Evolutionary conservation across 1,284 basidiomycete genomes (phyloP).

Genomic region (Tilletiopsis washingtonensis): DNA sequence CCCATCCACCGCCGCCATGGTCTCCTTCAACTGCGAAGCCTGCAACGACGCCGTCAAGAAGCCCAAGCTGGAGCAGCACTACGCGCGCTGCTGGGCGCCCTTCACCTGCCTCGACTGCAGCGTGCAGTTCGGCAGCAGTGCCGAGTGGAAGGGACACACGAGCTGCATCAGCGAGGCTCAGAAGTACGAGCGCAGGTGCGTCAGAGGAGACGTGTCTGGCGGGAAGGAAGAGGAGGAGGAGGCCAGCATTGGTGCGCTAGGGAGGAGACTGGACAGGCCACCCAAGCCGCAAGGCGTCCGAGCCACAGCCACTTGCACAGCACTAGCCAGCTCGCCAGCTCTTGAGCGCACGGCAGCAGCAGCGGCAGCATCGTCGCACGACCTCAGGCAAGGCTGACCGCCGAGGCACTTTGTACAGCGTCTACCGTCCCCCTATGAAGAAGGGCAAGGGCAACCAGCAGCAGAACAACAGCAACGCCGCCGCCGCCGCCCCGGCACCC

Average conservation of each 20-base stretch:
- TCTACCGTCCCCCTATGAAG: too few species aligned
- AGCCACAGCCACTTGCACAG: too few species aligned
- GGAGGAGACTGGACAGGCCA: too few species aligned
- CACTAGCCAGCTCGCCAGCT: too few species aligned
- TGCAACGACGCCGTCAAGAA: constrained; percentile 47
- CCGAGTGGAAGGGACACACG: constrained; percentile 43
- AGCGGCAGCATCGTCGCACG: too few species aligned
- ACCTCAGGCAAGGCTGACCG: too few species aligned
- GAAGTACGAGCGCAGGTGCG: constrained; percentile 31
- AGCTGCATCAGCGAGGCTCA: constrained; percentile 46
- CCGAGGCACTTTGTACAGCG: too few species aligned
- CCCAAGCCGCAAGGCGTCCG: too few species aligned
- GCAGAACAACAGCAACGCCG: neutral
- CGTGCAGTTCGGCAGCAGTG: constrained; percentile 33
- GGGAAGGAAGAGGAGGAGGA: too few species aligned
- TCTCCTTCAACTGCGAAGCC: constrained; percentile 43
- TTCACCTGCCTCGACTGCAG: constrained; percentile 46
- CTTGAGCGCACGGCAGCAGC: too few species aligned
- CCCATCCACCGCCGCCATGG: constrained; percentile 13
- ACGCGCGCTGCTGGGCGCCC: constrained; percentile 35
- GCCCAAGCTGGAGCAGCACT: constrained; percentile 44
- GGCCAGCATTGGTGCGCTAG: too few species aligned
- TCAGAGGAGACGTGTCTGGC: neutral
- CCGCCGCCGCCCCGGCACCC: too few species aligned
- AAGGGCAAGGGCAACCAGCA: constrained; percentile 3